Conservation (phyloP, 495 filamentous ascomycete species). For the Penicilliopsis zonata region DNA sequence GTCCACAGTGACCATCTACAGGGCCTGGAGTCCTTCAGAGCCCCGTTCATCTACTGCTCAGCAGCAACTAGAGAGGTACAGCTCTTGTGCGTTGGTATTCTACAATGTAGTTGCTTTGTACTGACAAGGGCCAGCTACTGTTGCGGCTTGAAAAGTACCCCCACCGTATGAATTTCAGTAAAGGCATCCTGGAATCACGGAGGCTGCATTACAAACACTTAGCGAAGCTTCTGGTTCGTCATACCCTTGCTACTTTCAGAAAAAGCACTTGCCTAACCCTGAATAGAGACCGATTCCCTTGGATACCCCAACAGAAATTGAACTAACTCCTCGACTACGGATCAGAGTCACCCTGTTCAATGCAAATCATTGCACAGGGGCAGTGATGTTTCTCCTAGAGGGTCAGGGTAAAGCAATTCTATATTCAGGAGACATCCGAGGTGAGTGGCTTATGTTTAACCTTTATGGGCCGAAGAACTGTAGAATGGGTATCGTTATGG, state of each 20-base stretch:
- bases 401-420: slow-evolving; percentile 61
- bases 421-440: slow-evolving; percentile 89
- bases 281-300: slow-evolving; percentile 66
- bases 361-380: slow-evolving; percentile 85
- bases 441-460: slow-evolving; percentile 25
- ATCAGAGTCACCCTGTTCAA: slow-evolving; percentile 79
- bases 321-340: slow-evolving; percentile 51
- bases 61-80: slow-evolving; percentile 66
- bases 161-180: slow-evolving; percentile 66
- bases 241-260: background rate
- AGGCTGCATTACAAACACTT: slow-evolving; percentile 65
- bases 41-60: slow-evolving; percentile 85
- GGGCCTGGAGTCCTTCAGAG: slow-evolving; percentile 64
- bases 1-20: slow-evolving; percentile 85
- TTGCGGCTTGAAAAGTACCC: slow-evolving; percentile 64
- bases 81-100: background rate
- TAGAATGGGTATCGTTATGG: background rate
- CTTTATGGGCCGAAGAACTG: background rate
- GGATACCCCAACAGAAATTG: slow-evolving; percentile 68
- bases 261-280: slow-evolving; percentile 1
- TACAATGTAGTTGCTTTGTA: no score
- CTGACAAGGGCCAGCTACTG: slow-evolving; percentile 43
- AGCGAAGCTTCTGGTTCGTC: slow-evolving; percentile 46
- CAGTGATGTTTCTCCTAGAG: slow-evolving; percentile 93
- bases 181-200: slow-evolving; percentile 62